Base-by-base conservation (phyloP, 1,284 basidiomycete species). In the Hymenochaete sp. region DNA sequence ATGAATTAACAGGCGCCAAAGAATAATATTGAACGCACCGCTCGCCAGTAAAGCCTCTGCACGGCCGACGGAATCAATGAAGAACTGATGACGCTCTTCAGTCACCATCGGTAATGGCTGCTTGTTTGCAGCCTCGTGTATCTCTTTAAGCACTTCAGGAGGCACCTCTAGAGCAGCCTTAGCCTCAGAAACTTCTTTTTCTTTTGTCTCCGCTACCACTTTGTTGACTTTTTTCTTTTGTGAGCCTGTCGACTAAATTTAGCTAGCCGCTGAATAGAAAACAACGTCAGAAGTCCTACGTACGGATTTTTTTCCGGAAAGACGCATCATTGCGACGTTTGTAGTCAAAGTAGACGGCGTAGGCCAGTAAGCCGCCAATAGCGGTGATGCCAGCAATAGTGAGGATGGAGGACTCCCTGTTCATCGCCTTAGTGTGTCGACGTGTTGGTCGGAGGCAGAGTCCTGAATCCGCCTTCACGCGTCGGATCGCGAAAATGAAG, bases 281-380 rank as follows among this genome's bases (percentile, higher is more conserved):
- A 31, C 33, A 22, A 25, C 11, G 18, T 16, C 21, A 42, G 10
- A 24, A 24, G 54, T 54, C 50, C 49, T 38, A 77, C 90, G 55
- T 64, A 89, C 92, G 79, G 51, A 98, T 76, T 62, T 77, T 79
- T 68, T 82, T 92, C 63, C 95, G 81, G 77, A 98, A 98, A 10
- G 74, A 71, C 31, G 74, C 65, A 61, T 97, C 91, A 62, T 86
- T 92, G 57, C 92, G 78, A 47, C 95, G 82, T 68, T 79, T 88
- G 72, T 96, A 85, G 75, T 98, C 95, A 61, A 98, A 98, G 68
- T 93, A 98, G 48, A 79, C 71, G 28, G 83, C 87, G 62, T 95
- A 96, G 14, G 79, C 86, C 42, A 85, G 64, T 33, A 84, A 58
- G 41, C 79, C 77, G 21, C 78, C 71, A 28, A 71, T 58, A 38